phyloP scores from a whole-genome alignment of 495 filamentous ascomycete species.

The Neurospora tetraspora region DNA sequence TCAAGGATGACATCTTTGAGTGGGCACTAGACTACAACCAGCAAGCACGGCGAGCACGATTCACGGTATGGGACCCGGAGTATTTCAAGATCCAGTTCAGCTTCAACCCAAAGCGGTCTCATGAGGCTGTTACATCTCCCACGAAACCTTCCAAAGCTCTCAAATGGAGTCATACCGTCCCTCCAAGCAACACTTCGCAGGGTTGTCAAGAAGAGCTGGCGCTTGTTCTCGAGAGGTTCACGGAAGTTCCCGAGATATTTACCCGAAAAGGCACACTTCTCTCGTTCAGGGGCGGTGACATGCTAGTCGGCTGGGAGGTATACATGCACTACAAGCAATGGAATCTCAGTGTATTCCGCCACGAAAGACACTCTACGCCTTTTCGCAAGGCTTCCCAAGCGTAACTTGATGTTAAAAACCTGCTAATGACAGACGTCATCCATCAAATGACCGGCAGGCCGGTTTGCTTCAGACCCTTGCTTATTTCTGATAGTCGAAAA shows the following conservation, averaged over 20 bases:
- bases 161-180: neutral
- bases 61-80: neutral
- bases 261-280: neutral
- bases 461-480: neutral
- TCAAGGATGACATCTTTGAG: constrained; percentile 2
- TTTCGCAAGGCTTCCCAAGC: neutral
- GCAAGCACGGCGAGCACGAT: no score
- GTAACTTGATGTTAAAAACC: neutral
- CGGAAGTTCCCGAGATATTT: neutral
- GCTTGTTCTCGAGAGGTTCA: neutral
- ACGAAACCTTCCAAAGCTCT: no score
- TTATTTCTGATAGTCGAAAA: neutral
- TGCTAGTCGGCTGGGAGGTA: neutral
- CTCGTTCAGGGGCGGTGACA: neutral
- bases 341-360: neutral
- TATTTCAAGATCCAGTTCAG: neutral
- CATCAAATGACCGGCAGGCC: neutral
- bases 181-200: neutral
- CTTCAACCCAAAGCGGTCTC: neutral
- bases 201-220: neutral
- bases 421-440: neutral
- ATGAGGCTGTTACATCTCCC: no score
- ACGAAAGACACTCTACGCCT: neutral
- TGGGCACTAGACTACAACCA: no score
- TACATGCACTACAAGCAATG: neutral